phyloP scores from a whole-genome alignment of 1,284 basidiomycete species.

The Inonotus hispidus region DNA sequence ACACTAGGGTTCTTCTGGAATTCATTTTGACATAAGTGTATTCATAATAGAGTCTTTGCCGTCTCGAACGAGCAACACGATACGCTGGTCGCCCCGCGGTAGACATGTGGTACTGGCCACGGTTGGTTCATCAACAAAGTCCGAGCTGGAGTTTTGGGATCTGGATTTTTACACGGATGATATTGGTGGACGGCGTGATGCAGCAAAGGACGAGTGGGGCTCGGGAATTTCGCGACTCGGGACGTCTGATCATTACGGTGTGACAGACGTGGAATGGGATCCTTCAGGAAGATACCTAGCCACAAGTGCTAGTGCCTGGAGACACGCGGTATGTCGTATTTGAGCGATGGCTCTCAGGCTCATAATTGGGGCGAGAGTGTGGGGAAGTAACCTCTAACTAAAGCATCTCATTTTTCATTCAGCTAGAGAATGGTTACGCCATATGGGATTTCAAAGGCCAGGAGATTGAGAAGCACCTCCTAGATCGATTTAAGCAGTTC shows the following conservation, averaged over 20 bases:
- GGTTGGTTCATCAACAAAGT: conserved; percentile 92
- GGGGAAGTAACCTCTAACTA: neutral
- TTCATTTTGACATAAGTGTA: conserved; percentile 14
- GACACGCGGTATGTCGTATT: conserved; percentile 68
- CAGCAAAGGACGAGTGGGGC: conserved; percentile 76
- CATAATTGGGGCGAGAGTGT: conserved; percentile 3
- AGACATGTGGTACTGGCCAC: conserved; percentile 95
- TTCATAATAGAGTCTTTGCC: conserved; percentile 63
- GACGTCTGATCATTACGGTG: conserved; percentile 94
- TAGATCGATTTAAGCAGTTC: conserved; percentile 98
- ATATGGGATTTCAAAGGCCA: conserved; percentile 98
- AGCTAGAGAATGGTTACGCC: conserved; percentile 96
- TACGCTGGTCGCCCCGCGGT: conserved; percentile 96
- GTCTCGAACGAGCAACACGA: conserved; percentile 87
- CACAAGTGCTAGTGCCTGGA: conserved; percentile 94
- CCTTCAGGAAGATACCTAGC: conserved; percentile 93
- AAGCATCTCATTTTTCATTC: conserved; percentile 6
- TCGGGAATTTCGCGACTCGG: conserved; percentile 84
- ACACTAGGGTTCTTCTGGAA: conserved; percentile 5
- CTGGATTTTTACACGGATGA: conserved; percentile 88
- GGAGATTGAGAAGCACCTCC: conserved; percentile 83
- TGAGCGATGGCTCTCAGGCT: conserved; percentile 10
- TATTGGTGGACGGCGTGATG: conserved; percentile 48
- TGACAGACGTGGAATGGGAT: conserved; percentile 99
- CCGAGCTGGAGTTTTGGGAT: conserved; percentile 99